Evolutionary conservation across 2,329 filamentous ascomycete species (phyloP), one percentile per base, ranked within the genome.

Genomic region (Atkinsonella hypoxylon): DNA sequence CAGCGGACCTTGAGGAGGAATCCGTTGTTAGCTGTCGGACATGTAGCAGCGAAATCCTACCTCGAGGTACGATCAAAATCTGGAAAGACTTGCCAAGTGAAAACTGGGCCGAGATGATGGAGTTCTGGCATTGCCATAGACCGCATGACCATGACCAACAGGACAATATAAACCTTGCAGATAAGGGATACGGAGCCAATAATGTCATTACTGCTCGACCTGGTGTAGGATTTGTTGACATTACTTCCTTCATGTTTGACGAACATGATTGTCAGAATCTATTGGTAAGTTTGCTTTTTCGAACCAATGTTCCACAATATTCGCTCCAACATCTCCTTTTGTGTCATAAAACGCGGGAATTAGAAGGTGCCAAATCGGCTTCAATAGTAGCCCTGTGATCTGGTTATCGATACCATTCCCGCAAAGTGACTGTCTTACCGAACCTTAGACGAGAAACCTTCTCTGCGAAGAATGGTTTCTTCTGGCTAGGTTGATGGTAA

Each of bases 81-180:
- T 98, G 93, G 91, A 95, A 91, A 67, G 89, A 98, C 62, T 71
- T 98, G 17, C 93, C 93, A 0, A 95, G 89, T 62, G 89, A 95
- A 59, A 91, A 95, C 61, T 98, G 93, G 93, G 94, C 93, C 0
- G 93, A 98, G 70, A 95, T 98, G 90, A 98, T 98, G 93, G 94
- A 98, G 66, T 95, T 98, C 59, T 98, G 93, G 93, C 94, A 98
- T 67, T 98, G 93, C 62, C 93, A 98, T 67, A 97, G 97, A 67
- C 93, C 94, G 39, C 76, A 82, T 54, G 73, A 81, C 50, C 72
- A 81, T 54, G 65, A 65, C 17, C 56, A 65, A 32, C 67, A 72
- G 41, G 62, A 72, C 31, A 60, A 76, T 20, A 68, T 76, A n/a
- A 65, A 68, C 44, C 71, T 80, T 15, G 72, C 77, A 34, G 70